Evolutionary conservation across 768 basidiomycete species (phyloP), one percentile per base, ranked within the genome.

Genomic region (Daedaleopsis sinensis): DNA sequence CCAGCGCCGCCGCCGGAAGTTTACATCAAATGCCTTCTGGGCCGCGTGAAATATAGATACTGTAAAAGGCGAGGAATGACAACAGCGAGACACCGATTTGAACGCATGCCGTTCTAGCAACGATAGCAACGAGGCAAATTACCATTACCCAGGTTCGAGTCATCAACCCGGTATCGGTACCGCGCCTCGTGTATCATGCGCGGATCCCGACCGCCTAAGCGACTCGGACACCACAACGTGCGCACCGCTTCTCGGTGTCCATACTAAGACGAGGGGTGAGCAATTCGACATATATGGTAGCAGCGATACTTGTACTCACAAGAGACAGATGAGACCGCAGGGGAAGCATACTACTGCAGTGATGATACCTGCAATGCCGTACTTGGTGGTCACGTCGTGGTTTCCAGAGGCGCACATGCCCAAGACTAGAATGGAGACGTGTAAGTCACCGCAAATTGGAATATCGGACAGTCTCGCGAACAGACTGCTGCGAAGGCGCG

Each of bases 321-420:
- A 62, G 42, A 66, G 58, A 52, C 65, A 66, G 52, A 66, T 57
- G 12, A 66, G 62, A 51, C 65, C 65, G 53, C 70, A 64, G 1
- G 73, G 73, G 61, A 74, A 74, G 12, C 71, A 57, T 12, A 72
- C 56, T 19, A 74, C 64, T 3, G 72, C 71, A 27, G 66, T 70
- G 63, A 74, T 71, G 64, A 74, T 74, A 6, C 73, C 73, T 38
- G 68, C 70, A 9, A 70, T 52, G 32, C 73, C 73, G 58, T 73
- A 71, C 44, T 68, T 71, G 32, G 63, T 73, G 27, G 61, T 57
- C 23, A 68, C 61, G 21, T 73, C 72, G 51, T 74, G 73, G 27
- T 73, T 62, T 16, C 73, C 73, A 32, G 67, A 55, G 47, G 73
- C 73, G 63, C 73, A 74, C 43, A 59, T 61, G 52, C 67, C 70